These are phyloP conservation scores for Cryphonectria japonica DNA, from an alignment of 2,329 filamentous ascomycete genomes.

Conservation along the genomic window DNA sequence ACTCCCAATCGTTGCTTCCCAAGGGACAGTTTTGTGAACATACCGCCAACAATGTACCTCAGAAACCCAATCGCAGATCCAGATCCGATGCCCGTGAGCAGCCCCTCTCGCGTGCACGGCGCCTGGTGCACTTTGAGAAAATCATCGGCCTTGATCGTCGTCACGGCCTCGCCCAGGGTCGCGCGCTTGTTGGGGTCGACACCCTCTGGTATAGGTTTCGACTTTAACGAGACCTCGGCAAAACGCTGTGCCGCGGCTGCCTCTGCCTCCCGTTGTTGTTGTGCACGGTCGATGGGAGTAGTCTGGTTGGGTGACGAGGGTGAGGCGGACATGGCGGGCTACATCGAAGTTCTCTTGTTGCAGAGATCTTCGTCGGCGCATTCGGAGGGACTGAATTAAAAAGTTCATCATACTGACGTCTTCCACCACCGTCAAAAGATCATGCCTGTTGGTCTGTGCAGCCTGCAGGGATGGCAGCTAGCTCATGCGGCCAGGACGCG, in stretches of 20 bases:
- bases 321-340: slow-evolving; percentile 19
- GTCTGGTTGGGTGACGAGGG: slow-evolving; percentile 6
- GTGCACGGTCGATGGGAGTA: background rate
- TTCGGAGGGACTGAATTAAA: background rate
- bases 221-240: slow-evolving; percentile 31
- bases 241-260: slow-evolving; percentile 28
- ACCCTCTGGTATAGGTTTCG: slow-evolving; percentile 26
- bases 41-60: slow-evolving; percentile 76
- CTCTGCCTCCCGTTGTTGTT: slow-evolving; percentile 12
- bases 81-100: slow-evolving; percentile 80
- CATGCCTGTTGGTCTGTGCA: slow-evolving; percentile 26
- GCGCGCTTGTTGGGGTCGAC: slow-evolving; percentile 31
- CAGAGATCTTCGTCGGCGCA: background rate
- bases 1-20: background rate
- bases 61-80: slow-evolving; percentile 78
- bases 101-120: slow-evolving; percentile 82
- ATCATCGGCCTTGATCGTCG: slow-evolving; percentile 69
- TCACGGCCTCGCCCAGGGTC: slow-evolving; percentile 64
- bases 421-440: background rate
- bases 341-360: background rate
- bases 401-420: slow-evolving; percentile 2
- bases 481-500: slow-evolving; percentile 3
- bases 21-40: background rate
- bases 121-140: slow-evolving; percentile 74
- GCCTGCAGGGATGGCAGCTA: slow-evolving; percentile 24